phyloP scores from a whole-genome alignment of 1,284 basidiomycete species.

The Fereydounia khargensis region DNA sequence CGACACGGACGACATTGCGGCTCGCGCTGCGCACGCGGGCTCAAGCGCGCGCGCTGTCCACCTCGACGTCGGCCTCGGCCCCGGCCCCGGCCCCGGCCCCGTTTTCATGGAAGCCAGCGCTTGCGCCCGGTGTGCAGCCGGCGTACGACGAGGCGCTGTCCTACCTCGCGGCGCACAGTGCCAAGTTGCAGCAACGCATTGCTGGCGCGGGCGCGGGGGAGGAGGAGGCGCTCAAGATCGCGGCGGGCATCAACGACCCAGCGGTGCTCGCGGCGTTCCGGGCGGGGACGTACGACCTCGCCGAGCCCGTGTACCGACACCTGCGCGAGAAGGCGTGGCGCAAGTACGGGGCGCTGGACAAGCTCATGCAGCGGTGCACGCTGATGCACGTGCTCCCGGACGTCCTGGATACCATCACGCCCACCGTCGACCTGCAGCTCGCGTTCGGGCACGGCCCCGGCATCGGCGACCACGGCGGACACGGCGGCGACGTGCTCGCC shows the following conservation, averaged over 20 bases:
- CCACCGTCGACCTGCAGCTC: conserved; percentile 72
- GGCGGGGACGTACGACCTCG: conserved; percentile 65
- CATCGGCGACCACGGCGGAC: conserved; percentile 57
- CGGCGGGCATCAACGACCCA: conserved; percentile 74
- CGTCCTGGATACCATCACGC: conserved; percentile 70
- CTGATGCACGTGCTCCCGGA: conserved; percentile 90
- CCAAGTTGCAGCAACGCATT: too few species aligned
- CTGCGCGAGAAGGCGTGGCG: conserved; percentile 82
- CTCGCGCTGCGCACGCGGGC: too few species aligned
- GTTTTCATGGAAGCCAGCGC: conserved; percentile 59
- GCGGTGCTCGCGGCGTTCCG: conserved; percentile 72
- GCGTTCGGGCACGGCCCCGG: conserved; percentile 61
- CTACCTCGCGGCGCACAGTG: conserved; percentile 63
- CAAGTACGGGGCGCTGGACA: conserved; percentile 16
- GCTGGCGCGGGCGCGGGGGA: conserved; percentile 6
- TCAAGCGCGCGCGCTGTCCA: too few species aligned
- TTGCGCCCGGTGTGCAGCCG: conserved; percentile 69
- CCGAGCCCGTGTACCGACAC: conserved; percentile 70
- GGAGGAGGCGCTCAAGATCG: conserved; percentile 64
- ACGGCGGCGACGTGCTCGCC: conserved; percentile 67
- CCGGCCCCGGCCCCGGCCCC: too few species aligned
- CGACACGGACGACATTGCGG: too few species aligned
- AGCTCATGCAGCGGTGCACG: conserved; percentile 82
- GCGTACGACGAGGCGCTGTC: conserved; percentile 79
- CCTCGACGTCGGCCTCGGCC: too few species aligned